Evolutionary conservation across 2,329 filamentous ascomycete genomes (phyloP).

Genomic region (Xylaria arbuscula): DNA sequence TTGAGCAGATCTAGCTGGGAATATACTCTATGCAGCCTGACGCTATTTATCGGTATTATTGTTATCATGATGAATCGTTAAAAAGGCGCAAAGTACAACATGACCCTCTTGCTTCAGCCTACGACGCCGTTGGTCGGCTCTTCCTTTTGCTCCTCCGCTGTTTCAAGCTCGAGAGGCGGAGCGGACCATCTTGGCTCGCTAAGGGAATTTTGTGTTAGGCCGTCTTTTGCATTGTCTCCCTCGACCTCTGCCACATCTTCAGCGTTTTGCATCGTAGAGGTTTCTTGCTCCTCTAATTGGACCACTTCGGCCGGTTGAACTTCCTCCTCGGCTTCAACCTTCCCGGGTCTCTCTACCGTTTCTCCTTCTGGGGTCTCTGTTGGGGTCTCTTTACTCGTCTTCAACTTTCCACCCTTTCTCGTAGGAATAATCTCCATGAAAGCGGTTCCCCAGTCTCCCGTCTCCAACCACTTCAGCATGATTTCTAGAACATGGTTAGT

Average conservation of each 20-base stretch:
- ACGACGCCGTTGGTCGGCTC: neutral
- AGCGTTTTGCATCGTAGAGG: conserved; percentile 5
- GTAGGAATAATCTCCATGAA: conserved; percentile 91
- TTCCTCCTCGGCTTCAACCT: conserved; percentile 15
- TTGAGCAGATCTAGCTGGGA: neutral
- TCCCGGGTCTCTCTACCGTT: neutral
- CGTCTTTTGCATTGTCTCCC: conserved; percentile 41
- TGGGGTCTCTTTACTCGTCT: conserved; percentile 49
- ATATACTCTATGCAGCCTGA: neutral
- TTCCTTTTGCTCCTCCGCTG: neutral
- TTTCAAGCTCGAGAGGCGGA: conserved; percentile 35
- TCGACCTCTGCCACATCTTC: conserved; percentile 25
- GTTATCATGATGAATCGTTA: neutral
- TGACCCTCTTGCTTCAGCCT: conserved; percentile 13
- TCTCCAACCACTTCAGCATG: conserved; percentile 92
- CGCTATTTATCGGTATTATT: neutral
- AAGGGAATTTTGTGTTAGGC: conserved; percentile 40
- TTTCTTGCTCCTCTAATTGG: conserved; percentile 12
- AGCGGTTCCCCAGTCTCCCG: conserved; percentile 89
- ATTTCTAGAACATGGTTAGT: conserved; percentile 98
- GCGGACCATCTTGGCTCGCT: conserved; percentile 42
- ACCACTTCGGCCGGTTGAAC: conserved; percentile 11
- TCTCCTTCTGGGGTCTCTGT: conserved; percentile 16
- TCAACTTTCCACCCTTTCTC: conserved; percentile 83
- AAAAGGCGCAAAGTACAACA: neutral